Base-by-base conservation (phyloP, 164 flowering plant genomes). In the Nymphaea thermarum region DNA sequence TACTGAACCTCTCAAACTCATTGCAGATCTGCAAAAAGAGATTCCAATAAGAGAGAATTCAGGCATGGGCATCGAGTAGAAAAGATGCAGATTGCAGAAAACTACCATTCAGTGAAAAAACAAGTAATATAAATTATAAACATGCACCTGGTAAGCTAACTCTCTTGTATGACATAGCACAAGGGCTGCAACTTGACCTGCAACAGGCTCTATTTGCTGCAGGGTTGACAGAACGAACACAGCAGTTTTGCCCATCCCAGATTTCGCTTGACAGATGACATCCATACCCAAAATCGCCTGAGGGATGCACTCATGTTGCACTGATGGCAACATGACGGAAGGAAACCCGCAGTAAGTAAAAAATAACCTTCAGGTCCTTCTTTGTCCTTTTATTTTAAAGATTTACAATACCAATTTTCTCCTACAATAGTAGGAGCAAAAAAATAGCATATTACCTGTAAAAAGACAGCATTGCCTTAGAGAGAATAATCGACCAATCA, bases 191-290 rank as follows among this genome's bases (percentile, higher is more conserved):
- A 94, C 98, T 82, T 94, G 97, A 14, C 97, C 98, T 1, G 98
- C 78, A 64, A 85, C 91, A 41, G 96, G 93, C 70, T 91, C 97
- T 71, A 89, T 91, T 73, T 91, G 98, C 75, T 91, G 98, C 77
- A 94, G 57, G 43, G 93, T 81, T n/a, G 97, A 94, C 4, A 94
- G 79, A 71, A 94, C 98, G 79, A 94, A 94, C 6, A 94, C 98
- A 53, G 98, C 98, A 66, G 98, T 94, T 75, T 94, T 94, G 6
- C 98, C 98, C 98, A 94, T 94, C 45, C 98, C 98, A 44, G 98
- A 94, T 68, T 94, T 94, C 0, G 98, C 98, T 87, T 94, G 98
- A 70, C 98, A 94, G 63, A 94, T 89, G 63, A 93, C 98, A 83
- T 93, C 97, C 98, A 93, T 93, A 65, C 98, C 98, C 79, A 93